Evolutionary conservation across 2,329 filamentous ascomycete species (phyloP).

Genomic region (Bretziella fagacearum): DNA sequence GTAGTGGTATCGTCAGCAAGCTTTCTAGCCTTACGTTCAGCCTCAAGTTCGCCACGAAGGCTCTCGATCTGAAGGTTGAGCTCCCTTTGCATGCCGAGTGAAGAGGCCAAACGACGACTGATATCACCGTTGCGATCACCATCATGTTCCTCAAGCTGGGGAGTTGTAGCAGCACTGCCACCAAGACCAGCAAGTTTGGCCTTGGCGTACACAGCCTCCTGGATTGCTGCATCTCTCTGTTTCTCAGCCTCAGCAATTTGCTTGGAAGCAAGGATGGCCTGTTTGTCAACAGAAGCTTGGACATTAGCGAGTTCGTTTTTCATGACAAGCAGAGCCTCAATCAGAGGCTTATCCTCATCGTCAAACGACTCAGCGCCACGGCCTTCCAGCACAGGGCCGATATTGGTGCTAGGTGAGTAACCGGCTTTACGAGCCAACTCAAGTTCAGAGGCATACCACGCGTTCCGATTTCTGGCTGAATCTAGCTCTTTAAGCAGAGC

Average conservation of each 20-base stretch:
- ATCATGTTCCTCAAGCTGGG: conserved; percentile 41
- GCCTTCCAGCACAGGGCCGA: conserved; percentile 59
- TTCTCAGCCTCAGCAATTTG: conserved; percentile 88
- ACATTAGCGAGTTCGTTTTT: conserved; percentile 76
- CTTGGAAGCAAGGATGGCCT: conserved; percentile 69
- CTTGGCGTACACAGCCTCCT: conserved; percentile 87
- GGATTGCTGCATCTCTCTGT: conserved; percentile 84
- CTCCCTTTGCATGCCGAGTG: conserved; percentile 62
- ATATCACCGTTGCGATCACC: conserved; percentile 57
- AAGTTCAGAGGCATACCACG: conserved; percentile 92
- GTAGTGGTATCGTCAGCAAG: conserved; percentile 77
- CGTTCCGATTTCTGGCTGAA: conserved; percentile 66
- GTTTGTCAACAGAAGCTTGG: conserved; percentile 75
- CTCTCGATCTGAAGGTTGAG: conserved; percentile 61
- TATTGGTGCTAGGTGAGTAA: conserved; percentile 55
- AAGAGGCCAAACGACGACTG: conserved; percentile 64
- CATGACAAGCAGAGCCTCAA: conserved; percentile 88
- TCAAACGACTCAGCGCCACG: conserved; percentile 63
- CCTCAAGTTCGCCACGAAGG: conserved; percentile 52
- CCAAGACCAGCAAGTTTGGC: conserved; percentile 67
- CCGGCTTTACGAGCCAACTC: conserved; percentile 82
- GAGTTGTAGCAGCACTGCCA: conserved; percentile 43
- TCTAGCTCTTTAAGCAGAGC: conserved; percentile 77
- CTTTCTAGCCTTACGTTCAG: conserved; percentile 65
- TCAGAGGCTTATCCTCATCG: conserved; percentile 79